Base-by-base conservation (phyloP, 2,329 filamentous ascomycete genomes). In the Bretziella fagacearum region DNA sequence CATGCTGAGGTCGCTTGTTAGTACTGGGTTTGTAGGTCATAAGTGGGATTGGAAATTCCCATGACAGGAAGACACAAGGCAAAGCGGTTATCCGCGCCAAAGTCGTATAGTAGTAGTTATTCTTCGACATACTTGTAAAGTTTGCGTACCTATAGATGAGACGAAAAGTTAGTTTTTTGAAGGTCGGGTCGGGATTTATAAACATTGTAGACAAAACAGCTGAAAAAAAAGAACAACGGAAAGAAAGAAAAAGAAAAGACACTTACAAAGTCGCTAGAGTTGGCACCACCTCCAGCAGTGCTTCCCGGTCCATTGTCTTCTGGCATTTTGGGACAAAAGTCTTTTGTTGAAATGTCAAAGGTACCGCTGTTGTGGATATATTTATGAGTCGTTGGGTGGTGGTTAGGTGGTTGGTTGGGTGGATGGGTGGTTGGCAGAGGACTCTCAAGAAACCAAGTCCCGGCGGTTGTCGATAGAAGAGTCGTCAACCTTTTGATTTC, bases 221-320 rank as follows among this genome's bases (percentile, higher is more conserved):
- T 10, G 29, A 25, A 25, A 26, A 15, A 4, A 25, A 23, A 4
- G 2, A 6, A n/a, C n/a, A 29, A 23, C 6, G 25, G 11, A 15
- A 45, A 8, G 23, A 29, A 40, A 11, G 30, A 10, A 11, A 6
- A 27, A 32, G 8, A 11, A 10, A 23, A 6, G 46, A 52, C 50
- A 81, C 83, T 70, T 69, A 93, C 86, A 73, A 94, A 94, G 68
- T 94, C 86, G 71, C 86, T 93, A 53, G 86, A 93, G 68, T 84
- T 93, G 65, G 83, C 91, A 59, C 67, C 66, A 52, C 67, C 66
- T 53, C 67, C 65, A 15, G 39, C 41, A 44, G 36, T 46, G 6
- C 44, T 18, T 18, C 32, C 47, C 29, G 42, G n/a, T n/a, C n/a
- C 43, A 22, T 48, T 41, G 6, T 41, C 41, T 44, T 44, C 39